A percentile compares a stretch with the other conserved stretches of the same genome.
phyloP scores from a whole-genome alignment of 108 stramenopile genomes.

The Conticribra guillardii region DNA sequence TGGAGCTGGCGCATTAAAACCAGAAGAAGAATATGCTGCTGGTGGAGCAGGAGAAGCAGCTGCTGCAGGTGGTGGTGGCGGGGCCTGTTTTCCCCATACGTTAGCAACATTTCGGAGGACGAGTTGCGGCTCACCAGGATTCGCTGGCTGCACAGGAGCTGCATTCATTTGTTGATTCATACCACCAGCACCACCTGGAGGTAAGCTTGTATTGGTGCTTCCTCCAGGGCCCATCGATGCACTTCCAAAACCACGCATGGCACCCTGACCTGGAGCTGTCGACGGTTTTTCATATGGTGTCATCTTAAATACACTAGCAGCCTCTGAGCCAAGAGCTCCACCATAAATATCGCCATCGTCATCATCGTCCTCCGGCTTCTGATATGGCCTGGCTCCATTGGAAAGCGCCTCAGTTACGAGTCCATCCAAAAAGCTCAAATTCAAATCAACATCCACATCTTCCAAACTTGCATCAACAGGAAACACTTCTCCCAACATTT shows the following conservation, averaged over 20 bases:
- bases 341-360: constrained; percentile 85
- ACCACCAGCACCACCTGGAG: constrained; percentile 40
- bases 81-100: constrained; percentile 81
- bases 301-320: constrained; percentile 80
- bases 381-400: constrained; percentile 89
- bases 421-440: constrained; percentile 89
- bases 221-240: constrained; percentile 55
- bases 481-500: constrained; percentile 85
- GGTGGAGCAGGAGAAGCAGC: constrained; percentile 49
- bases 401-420: constrained; percentile 85
- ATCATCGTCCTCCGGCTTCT: constrained; percentile 85
- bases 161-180: constrained; percentile 46
- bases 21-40: not conserved
- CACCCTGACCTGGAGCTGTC: constrained; percentile 34
- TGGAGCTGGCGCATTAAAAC: constrained; percentile 33
- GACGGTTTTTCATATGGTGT: constrained; percentile 93
- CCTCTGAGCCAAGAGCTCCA: constrained; percentile 33
- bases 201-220: constrained; percentile 48
- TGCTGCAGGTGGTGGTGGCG: constrained; percentile 35
- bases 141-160: constrained; percentile 23
- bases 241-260: constrained; percentile 45
- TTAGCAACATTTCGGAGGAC: constrained; percentile 81
- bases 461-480: constrained; percentile 96
- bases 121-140: constrained; percentile 53
- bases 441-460: constrained; percentile 89